Conservation (phyloP, 345 rosid genomes). For the Arabidopsis thaliana region DNA sequence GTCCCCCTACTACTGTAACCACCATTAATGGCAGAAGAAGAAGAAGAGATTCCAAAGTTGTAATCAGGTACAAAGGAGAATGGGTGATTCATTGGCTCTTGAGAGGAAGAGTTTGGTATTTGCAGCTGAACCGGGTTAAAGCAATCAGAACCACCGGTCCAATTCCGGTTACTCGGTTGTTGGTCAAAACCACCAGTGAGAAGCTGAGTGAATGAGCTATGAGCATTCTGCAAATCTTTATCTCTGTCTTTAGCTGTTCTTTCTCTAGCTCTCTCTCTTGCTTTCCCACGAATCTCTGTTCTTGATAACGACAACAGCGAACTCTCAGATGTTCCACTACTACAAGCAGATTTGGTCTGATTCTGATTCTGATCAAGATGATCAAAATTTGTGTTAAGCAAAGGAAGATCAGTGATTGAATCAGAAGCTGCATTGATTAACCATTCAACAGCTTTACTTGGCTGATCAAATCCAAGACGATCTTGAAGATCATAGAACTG, state of each 20-base stretch:
- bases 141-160: conserved; percentile 61
- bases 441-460: conserved; percentile 98
- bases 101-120: conserved; percentile 52
- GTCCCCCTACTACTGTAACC: conserved; percentile 98
- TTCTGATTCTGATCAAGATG: conserved; percentile 48
- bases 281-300: conserved; percentile 71
- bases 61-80: conserved; percentile 78
- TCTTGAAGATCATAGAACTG: conserved; percentile 96
- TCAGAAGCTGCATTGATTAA: conserved; percentile 82
- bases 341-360: conserved; percentile 78
- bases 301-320: conserved; percentile 77
- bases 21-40: conserved; percentile 54
- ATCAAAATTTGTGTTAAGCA: conserved; percentile 58
- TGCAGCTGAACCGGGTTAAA: conserved; percentile 51
- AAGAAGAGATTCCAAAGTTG: conserved; percentile 82
- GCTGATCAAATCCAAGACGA: conserved; percentile 90
- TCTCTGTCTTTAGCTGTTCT: conserved; percentile 86
- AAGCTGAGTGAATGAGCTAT: conserved; percentile 81
- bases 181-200: conserved; percentile 62
- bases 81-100: conserved; percentile 43
- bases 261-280: conserved; percentile 80
- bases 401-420: conserved; percentile 82
- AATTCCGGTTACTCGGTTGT: conserved; percentile 50
- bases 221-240: conserved; percentile 53
- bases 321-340: conserved; percentile 91